Base-by-base conservation (phyloP, 108 stramenopile genomes). In the Hondaea fermentalgiana region DNA sequence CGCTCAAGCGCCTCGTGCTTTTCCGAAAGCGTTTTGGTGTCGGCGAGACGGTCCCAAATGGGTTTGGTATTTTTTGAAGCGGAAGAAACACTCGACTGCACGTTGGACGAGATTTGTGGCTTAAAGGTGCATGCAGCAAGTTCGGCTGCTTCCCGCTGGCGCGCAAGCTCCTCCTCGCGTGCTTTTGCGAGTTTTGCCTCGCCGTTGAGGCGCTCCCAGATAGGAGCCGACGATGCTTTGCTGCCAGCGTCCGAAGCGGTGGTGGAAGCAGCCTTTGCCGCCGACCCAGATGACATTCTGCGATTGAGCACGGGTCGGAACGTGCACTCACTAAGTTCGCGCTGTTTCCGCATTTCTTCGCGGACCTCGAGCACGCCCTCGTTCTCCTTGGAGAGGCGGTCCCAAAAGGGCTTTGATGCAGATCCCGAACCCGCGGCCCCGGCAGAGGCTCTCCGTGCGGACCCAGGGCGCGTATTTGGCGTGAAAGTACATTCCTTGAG, bases 1-100 rank as follows among this genome's bases (percentile, higher is more conserved):
- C 51, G 45, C 25, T 83, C 76, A 2, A 83, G n/a, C 49, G 45
- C 76, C n/a, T 83, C 51, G 19, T 53, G 51, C 76, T 83, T 83
- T 6, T 8, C 76, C 12, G 12, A 14, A 8, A 4, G 45, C 23
- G 49, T 23, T 45, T 47, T 53, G n/a, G 51, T 53, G 51, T 83
- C 76, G 23, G 76, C 76, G 76, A 83, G 76, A 23, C 76, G 76
- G 45, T 83, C 76, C 76, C 76, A 83, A 28, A 83, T 83, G 14
- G 76, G 76, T 45, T 83, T 83, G 42, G 21, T 4, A 12, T 8
- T 23, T 3, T 69, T 59, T 19, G n/a, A 59, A 59, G 21, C n/a
- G 72, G 28, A 23, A 72, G 72, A 23, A 17, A 17, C 23, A 42
- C 72, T 72, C 2, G 72, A 72, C 23, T 21, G 42, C 6, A 23